Base-by-base conservation (phyloP, 805 yeast species). In the Brettanomyces custersianus region DNA sequence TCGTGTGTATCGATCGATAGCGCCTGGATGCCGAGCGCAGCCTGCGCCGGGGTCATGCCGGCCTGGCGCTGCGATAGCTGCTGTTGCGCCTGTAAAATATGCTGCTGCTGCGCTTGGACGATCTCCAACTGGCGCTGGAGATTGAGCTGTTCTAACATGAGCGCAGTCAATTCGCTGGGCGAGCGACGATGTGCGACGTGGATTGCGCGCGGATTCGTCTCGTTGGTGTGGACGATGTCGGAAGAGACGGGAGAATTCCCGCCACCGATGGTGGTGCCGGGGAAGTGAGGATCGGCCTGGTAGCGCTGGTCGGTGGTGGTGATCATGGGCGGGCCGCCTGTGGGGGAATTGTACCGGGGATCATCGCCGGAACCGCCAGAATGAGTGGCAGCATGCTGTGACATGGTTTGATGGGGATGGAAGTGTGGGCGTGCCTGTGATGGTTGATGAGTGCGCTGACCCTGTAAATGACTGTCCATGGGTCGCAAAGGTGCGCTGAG, bases 141-240 rank as follows among this genome's bases (percentile, higher is more conserved):
- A 39, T 80, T 78, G 55, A 82, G 75, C 54, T 83, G 94, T 60
- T 90, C 97, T 50, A 85, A 68, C 95, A 90, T 90, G 45, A 90
- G 66, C 37, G 81, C 82, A 3, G 97, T 90, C 55, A 92, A 68
- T 57, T 92, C 98, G 47, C 88, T 77, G n/a, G 96, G 96, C 3
- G 96, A 82, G 41, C 95, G 73, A 52, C 97, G 74, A 52, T 92
- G 97, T n/a, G 97, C 97, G 45, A 90, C 87, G 61, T 87, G 94
- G 41, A 92, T 68, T 41, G 74, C 75, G 46, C 72, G 71, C 27
- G 81, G 80, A 38, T 49, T 53, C 3, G 43, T 44, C 8, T 63
- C 64, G 1, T 52, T 43, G 4, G 62, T 57, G 34, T 50, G 54
- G 15, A 58, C 48, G 16, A 57, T 52, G 22, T n/a, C n/a, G n/a